phyloP scores from a whole-genome alignment of 1,284 basidiomycete genomes.

The Tetrapyrgos nigripes region DNA sequence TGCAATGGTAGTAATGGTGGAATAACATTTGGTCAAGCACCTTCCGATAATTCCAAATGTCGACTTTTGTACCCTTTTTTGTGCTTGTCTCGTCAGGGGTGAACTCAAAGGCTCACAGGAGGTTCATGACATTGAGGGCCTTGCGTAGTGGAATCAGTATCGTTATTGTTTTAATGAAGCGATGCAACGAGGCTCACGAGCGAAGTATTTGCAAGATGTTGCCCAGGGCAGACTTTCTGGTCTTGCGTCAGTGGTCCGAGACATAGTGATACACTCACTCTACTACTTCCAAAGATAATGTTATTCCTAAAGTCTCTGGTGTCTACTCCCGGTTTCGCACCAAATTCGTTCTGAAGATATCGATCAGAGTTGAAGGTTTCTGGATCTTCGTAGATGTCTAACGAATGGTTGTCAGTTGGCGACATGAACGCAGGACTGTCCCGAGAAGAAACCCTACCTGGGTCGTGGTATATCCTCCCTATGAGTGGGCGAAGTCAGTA shows the following conservation, averaged over 20 bases:
- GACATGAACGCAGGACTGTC: not conserved
- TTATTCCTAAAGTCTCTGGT: slow-evolving; percentile 2
- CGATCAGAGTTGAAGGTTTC: slow-evolving; percentile 14
- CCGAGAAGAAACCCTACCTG: slow-evolving; percentile 9
- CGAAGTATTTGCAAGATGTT: slow-evolving; percentile 4
- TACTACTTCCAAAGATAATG: slow-evolving; percentile 2
- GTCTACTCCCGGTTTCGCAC: slow-evolving; percentile 10
- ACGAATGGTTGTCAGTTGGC: not conserved
- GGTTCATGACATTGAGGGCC: slow-evolving; percentile 15
- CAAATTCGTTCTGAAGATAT: slow-evolving; percentile 4
- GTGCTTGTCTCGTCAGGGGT: not conserved
- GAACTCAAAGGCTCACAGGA: slow-evolving; percentile 11
- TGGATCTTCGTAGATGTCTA: slow-evolving; percentile 24
- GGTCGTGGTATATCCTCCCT: slow-evolving; percentile 25
- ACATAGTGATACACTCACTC: not conserved
- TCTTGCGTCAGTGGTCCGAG: not conserved
- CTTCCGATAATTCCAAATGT: not conserved
- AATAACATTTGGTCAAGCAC: not conserved
- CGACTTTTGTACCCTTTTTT: not conserved
- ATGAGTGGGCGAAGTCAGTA: not conserved
- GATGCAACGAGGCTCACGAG: not conserved
- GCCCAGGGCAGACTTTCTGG: slow-evolving; percentile 9
- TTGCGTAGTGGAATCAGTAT: not conserved
- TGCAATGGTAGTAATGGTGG: not conserved
- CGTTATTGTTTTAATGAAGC: not conserved